Evolutionary conservation across 2,329 filamentous ascomycete species (phyloP).

Genomic region (Cladosporium velox): DNA sequence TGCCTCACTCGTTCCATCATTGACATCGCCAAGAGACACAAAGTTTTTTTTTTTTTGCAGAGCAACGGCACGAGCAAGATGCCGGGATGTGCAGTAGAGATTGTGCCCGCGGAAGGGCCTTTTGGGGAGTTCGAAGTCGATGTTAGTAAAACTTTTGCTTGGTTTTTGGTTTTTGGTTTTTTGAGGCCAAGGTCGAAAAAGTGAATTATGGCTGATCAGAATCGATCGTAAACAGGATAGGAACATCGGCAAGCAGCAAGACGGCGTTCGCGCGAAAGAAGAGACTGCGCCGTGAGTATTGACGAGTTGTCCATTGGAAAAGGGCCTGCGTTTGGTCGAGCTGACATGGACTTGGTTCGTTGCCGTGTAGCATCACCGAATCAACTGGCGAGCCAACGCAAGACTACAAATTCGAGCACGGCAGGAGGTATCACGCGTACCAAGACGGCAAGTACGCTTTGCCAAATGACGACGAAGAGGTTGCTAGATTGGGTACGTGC

Average conservation of each 20-base stretch:
- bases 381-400: conserved; percentile 21
- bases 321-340: neutral
- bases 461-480: conserved; percentile 30
- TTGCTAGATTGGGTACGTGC: conserved; percentile 18
- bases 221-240: neutral
- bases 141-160: no score
- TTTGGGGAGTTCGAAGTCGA: neutral
- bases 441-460: conserved; percentile 29
- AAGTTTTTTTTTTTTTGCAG: neutral
- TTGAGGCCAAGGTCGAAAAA: no score
- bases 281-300: conserved; percentile 1
- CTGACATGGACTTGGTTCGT: neutral
- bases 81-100: neutral
- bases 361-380: conserved; percentile 7
- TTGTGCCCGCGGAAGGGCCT: neutral
- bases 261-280: neutral
- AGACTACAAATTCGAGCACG: conserved; percentile 33
- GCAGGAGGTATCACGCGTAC: conserved; percentile 36
- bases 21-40: neutral
- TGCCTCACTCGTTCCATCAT: neutral
- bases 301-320: no score
- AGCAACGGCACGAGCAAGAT: neutral
- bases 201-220: neutral
- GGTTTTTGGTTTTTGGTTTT: no score
- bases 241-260: neutral